Conservation (phyloP, 2,329 filamentous ascomycete genomes). For the Amesomyces nigricolor region DNA sequence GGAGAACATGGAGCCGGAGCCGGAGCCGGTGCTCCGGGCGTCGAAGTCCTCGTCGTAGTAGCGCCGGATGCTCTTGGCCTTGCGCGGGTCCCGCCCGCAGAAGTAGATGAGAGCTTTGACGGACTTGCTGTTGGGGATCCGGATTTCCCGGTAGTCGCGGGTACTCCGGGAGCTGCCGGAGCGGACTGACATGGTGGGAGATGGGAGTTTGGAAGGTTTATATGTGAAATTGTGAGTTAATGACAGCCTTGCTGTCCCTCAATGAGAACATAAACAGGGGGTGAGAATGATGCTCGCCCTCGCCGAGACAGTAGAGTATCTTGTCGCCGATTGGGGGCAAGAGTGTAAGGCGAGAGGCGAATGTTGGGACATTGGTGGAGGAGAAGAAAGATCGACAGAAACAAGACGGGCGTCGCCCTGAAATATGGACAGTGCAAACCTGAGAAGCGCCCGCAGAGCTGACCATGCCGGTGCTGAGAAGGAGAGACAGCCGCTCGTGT, state of each 20-base stretch:
- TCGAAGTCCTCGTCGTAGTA: conserved; percentile 25
- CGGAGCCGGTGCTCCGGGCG: conserved; percentile 19
- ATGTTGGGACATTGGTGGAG: neutral
- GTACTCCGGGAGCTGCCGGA: conserved; percentile 18
- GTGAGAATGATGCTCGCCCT: neutral
- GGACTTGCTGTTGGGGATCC: conserved; percentile 20
- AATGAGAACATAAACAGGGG: neutral
- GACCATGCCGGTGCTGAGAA: conserved; percentile 1
- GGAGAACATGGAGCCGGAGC: conserved; percentile 15
- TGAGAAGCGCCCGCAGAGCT: neutral
- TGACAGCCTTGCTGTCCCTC: neutral
- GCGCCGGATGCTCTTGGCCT: conserved; percentile 23
- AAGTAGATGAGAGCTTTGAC: conserved; percentile 25
- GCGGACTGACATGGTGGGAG: conserved; percentile 15
- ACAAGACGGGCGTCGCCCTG: conserved; percentile 13
- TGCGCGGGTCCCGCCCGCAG: conserved; percentile 21
- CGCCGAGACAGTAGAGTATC: neutral
- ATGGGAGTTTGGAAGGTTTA: neutral
- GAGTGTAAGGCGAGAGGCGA: conserved; percentile 6
- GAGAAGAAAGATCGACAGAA: conserved; percentile 1
- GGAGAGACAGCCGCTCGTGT: conserved; percentile 2
- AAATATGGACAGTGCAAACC: conserved; percentile 17
- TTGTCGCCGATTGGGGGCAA: neutral
- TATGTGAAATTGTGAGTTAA: neutral
- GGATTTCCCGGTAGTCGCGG: conserved; percentile 16